phyloP scores from a whole-genome alignment of 257 asterid species.

The Salvia hispanica region DNA sequence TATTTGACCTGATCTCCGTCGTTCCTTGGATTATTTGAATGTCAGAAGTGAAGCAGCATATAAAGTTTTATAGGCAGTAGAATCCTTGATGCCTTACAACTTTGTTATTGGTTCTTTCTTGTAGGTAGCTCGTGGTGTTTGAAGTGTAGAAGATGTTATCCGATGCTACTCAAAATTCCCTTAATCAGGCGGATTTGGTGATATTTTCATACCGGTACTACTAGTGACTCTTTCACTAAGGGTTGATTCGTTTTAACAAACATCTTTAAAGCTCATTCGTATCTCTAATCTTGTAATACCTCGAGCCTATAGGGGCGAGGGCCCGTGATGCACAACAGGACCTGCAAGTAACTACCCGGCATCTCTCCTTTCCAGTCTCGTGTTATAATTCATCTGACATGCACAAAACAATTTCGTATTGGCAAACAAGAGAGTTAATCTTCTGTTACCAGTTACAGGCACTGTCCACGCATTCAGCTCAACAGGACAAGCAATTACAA shows the following conservation, averaged over 20 bases:
- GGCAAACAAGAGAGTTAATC: conserved; percentile 71
- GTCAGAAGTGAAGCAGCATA: background rate
- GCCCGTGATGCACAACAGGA: too few species aligned
- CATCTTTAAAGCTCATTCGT: too few species aligned
- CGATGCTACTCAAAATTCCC: too few species aligned
- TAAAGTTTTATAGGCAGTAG: background rate
- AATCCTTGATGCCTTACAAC: background rate
- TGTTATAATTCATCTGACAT: too few species aligned
- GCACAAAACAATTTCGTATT: background rate
- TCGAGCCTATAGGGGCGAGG: too few species aligned
- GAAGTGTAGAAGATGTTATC: conserved; percentile 91
- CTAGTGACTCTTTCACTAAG: conserved; percentile 63
- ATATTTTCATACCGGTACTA: conserved; percentile 74
- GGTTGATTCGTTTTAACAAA: conserved; percentile 38
- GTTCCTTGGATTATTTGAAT: conserved; percentile 32
- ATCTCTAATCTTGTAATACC: too few species aligned
- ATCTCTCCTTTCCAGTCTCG: too few species aligned
- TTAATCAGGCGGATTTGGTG: too few species aligned
- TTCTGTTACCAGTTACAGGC: conserved; percentile 61
- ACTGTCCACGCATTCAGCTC: conserved; percentile 73
- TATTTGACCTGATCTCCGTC: conserved; percentile 15
- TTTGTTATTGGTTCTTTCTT: too few species aligned
- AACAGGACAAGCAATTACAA: conserved; percentile 28
- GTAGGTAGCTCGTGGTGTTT: conserved; percentile 88
- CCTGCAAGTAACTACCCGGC: too few species aligned